A percentile compares a stretch with the other conserved stretches of the same genome.
Conservation (phyloP, 805 yeast species). For the Pichia sporocuriosa region DNA sequence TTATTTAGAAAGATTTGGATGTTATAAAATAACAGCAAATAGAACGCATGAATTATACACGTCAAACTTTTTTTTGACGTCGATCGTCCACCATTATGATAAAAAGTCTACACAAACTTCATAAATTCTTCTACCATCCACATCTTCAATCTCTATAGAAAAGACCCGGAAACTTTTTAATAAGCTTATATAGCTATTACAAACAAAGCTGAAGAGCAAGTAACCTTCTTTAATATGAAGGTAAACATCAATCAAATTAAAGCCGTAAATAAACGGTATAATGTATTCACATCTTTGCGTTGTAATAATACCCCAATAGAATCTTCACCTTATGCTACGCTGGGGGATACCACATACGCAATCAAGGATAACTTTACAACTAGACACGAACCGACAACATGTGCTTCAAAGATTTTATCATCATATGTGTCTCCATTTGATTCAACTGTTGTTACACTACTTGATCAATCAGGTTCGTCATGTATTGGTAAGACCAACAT, state of each 20-base stretch:
- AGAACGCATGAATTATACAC: no score
- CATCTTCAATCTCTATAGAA: no score
- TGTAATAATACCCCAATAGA: neutral
- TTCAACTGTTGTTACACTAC: conserved; percentile 59
- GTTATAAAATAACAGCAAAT: no score
- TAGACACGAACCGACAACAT: conserved; percentile 56
- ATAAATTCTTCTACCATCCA: no score
- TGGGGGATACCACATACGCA: conserved; percentile 31
- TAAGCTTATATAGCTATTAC: no score
- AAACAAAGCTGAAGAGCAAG: neutral
- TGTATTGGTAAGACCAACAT: conserved; percentile 79
- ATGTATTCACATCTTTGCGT: conserved; percentile 38
- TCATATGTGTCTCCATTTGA: conserved; percentile 70
- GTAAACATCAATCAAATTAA: conserved; percentile 7
- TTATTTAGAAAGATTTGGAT: no score
- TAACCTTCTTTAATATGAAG: conserved; percentile 3
- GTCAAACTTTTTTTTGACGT: no score
- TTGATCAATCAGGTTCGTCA: conserved; percentile 46
- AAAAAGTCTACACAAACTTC: no score
- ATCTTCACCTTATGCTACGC: conserved; percentile 7
- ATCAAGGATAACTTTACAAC: conserved; percentile 82
- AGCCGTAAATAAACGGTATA: conserved; percentile 19
- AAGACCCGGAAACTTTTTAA: no score
- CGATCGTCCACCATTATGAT: no score
- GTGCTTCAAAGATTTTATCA: conserved; percentile 61